Evolutionary conservation across 1,139 yeast genomes (phyloP), one percentile per base, ranked within the genome.

Genomic region (Scheffersomyces insectosa): DNA sequence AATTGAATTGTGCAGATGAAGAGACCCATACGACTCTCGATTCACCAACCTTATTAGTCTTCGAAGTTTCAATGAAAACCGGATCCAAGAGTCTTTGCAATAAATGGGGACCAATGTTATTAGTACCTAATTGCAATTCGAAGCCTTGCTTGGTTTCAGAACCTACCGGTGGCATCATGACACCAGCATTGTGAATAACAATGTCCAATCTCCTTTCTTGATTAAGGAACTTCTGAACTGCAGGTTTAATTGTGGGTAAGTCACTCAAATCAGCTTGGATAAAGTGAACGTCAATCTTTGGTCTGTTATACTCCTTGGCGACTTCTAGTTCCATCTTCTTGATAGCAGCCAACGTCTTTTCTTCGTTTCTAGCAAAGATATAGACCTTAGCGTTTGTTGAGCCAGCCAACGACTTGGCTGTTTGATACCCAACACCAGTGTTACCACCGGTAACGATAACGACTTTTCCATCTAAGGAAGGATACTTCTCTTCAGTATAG

Each of bases 181-280:
- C 67, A 34, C 84, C 58, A 7, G 83, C 83, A 58, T 79, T 77
- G 51, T 77, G 75, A 39, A 78, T 66, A n/a, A 75, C 66, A 11
- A 74, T 62, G 48, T 76, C 77, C 28, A 78, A 48, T 12, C 68
- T 54, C 3, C 52, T 40, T 32, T 52, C 60, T 9, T 37, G 46
- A 28, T 47, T 42, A 43, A 62, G 49, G 41, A 78, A 59, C 34
- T 65, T 54, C 10, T 58, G 53, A 13, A 65, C 72, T 2, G 72
- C 78, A 2, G 70, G 68, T 46, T 66, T 70, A 39, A 79, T 62
- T 0, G 75, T 63, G 8, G 66, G 52, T 44, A 80, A 63, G 50
- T 79, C 82, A 32, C 65, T 51, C 40, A 74, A 67, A 51, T 80
- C 84, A 27, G 72, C 41, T 39, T 52, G 42, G 29, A 62, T 52